A percentile compares a stretch with the other conserved stretches of the same genome.
These are phyloP conservation scores for Aspergillus sclerotiicarbonarius DNA, from an alignment of 495 filamentous ascomycete genomes.

Conservation along the genomic window DNA sequence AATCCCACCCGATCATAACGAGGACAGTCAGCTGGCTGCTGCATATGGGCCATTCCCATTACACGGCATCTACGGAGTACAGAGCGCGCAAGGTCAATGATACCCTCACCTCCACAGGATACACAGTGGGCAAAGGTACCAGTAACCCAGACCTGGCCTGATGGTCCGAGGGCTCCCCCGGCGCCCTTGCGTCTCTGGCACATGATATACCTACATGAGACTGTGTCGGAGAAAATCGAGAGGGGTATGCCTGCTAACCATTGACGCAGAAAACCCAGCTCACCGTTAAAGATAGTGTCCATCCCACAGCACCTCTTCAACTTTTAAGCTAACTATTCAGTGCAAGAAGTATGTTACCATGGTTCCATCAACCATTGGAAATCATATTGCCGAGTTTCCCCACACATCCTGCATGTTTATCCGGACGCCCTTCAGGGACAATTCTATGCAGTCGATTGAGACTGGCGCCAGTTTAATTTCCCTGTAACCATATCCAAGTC, in stretches of 20 bases:
- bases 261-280: not conserved
- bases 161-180: not conserved
- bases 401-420: not conserved
- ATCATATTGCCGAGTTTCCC: too few species aligned
- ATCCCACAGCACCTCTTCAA: too few species aligned
- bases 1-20: not conserved
- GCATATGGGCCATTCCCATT: not conserved
- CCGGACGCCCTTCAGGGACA: not conserved
- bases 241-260: not conserved
- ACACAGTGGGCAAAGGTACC: too few species aligned
- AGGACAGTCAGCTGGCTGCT: not conserved
- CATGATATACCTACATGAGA: not conserved
- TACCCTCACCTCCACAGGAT: too few species aligned
- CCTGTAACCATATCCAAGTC: too few species aligned
- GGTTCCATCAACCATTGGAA: too few species aligned
- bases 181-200: not conserved
- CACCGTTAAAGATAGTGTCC: not conserved
- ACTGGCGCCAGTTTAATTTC: too few species aligned
- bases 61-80: not conserved
- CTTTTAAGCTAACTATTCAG: too few species aligned
- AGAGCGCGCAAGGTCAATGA: not conserved
- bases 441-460: too few species aligned
- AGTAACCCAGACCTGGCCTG: not conserved
- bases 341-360: too few species aligned
- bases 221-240: not conserved